A percentile compares a stretch with the other conserved stretches of the same genome.
Conservation (phyloP, 805 yeast species). For the Lachancea sp. region DNA sequence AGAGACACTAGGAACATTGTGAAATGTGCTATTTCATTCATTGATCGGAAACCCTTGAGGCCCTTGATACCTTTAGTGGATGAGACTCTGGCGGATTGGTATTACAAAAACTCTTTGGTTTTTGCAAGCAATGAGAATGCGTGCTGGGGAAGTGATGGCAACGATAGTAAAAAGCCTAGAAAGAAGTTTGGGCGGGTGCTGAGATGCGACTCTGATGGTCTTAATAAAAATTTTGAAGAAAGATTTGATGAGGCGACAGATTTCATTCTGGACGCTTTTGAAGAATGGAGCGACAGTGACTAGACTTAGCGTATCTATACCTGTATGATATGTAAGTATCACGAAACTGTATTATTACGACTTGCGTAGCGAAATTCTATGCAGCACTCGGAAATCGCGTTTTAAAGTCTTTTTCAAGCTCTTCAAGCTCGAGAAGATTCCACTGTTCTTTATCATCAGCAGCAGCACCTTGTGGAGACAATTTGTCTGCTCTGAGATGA, state of each 20-base stretch:
- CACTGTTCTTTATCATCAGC: not conserved
- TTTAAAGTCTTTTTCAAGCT: conserved; percentile 47
- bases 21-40: conserved; percentile 62
- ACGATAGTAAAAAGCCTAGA: conserved; percentile 64
- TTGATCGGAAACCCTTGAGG: conserved; percentile 62
- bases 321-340: not conserved
- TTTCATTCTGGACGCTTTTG: conserved; percentile 72
- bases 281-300: conserved; percentile 50
- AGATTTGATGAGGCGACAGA: conserved; percentile 81
- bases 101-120: conserved; percentile 73
- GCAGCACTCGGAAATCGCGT: conserved; percentile 57
- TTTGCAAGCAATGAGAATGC: conserved; percentile 70
- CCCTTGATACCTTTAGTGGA: conserved; percentile 83
- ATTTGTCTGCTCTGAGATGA: conserved; percentile 8
- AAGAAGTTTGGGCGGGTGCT: conserved; percentile 87
- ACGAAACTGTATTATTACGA: not conserved
- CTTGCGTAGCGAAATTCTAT: conserved; percentile 15
- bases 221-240: conserved; percentile 72
- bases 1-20: conserved; percentile 60
- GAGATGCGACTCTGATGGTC: conserved; percentile 62
- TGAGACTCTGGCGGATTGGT: conserved; percentile 89
- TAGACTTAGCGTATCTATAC: conserved; percentile 5
- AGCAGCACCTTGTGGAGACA: not conserved
- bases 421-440: conserved; percentile 4
- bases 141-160: conserved; percentile 62